Evolutionary conservation across 805 yeast genomes (phyloP).

Genomic region (Wickerhamomyces subpelliculosus): DNA sequence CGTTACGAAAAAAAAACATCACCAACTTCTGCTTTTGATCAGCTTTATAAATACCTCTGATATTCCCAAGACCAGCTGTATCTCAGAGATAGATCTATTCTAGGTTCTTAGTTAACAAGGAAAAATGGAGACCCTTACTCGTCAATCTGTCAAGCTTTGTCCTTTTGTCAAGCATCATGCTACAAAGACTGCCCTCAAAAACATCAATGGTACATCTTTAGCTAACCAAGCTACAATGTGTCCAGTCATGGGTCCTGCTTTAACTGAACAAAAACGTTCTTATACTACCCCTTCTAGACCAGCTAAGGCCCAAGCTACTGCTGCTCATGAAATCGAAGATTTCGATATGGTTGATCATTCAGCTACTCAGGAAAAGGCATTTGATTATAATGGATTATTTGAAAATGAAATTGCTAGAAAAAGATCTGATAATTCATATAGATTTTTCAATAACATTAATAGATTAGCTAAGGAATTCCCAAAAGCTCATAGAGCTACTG

Average conservation of each 20-base stretch:
- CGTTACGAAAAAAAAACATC: too few species aligned
- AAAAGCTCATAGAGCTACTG: constrained; percentile 72
- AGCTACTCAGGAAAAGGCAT: constrained; percentile 43
- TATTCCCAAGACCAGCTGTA: not conserved
- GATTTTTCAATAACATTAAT: constrained; percentile 95
- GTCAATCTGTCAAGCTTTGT: constrained; percentile 71
- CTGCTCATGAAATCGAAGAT: constrained; percentile 22
- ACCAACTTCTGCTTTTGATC: too few species aligned
- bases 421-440: constrained; percentile 84
- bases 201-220: constrained; percentile 33
- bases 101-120: not conserved
- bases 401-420: constrained; percentile 62
- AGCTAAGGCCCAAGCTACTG: constrained; percentile 25
- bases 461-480: constrained; percentile 94
- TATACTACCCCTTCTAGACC: constrained; percentile 26
- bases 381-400: constrained; percentile 69
- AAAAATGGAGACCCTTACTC: constrained; percentile 71
- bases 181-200: constrained; percentile 52
- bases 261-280: constrained; percentile 33
- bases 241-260: constrained; percentile 88
- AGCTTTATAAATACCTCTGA: not conserved
- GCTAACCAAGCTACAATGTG: constrained; percentile 59
- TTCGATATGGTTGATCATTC: constrained; percentile 23
- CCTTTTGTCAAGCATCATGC: constrained; percentile 64
- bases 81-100: not conserved